Evolutionary conservation across 2,329 filamentous ascomycete species (phyloP).

Genomic region (Cladosporium sp.): DNA sequence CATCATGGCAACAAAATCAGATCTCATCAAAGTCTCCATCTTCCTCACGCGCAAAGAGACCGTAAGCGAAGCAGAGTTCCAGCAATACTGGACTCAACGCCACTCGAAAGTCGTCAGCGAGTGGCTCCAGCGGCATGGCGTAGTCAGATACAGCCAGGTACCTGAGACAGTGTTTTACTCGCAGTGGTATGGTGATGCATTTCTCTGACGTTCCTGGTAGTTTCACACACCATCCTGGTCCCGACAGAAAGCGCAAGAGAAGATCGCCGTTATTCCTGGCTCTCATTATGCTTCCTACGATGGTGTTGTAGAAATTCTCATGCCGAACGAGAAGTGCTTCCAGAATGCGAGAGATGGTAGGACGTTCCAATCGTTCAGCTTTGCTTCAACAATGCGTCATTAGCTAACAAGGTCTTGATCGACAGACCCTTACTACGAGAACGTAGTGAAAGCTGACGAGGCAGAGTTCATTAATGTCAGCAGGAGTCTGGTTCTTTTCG

Average conservation of each 20-base stretch:
- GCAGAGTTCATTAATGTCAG: slow-evolving; percentile 14
- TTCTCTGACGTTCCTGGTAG: background rate
- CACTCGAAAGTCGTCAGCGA: slow-evolving; percentile 17
- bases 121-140: slow-evolving; percentile 15
- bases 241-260: background rate
- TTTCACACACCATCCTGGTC: background rate
- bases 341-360: background rate
- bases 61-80: slow-evolving; percentile 17
- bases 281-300: background rate
- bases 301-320: background rate
- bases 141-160: slow-evolving; percentile 18
- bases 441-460: slow-evolving; percentile 17
- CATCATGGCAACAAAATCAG: background rate
- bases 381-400: background rate
- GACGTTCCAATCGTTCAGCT: background rate
- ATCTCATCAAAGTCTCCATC: background rate
- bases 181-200: background rate
- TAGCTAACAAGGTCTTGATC: background rate
- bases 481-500: slow-evolving; percentile 12
- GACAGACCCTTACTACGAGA: slow-evolving; percentile 18
- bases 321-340: background rate
- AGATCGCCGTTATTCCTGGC: background rate
- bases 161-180: slow-evolving; percentile 1
- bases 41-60: background rate
- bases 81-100: slow-evolving; percentile 17